A percentile compares a stretch with the other conserved stretches of the same genome.
phyloP scores from a whole-genome alignment of 164 flowering plant species.

The Berberis thunbergii region DNA sequence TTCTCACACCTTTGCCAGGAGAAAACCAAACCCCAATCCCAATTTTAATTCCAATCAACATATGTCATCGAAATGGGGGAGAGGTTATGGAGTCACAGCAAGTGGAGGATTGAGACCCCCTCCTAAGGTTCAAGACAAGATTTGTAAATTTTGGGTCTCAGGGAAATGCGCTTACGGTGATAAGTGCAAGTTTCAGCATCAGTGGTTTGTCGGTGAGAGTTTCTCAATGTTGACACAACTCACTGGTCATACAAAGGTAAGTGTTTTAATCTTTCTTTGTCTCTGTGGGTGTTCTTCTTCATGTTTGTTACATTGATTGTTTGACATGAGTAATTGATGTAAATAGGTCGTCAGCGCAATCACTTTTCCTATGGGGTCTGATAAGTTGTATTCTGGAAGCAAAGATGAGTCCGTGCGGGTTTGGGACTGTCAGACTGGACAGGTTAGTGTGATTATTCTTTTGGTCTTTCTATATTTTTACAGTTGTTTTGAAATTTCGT shows the following conservation, averaged over 20 bases:
- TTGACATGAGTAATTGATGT: constrained; percentile 4
- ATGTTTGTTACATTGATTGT: not conserved
- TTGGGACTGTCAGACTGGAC: constrained; percentile 91
- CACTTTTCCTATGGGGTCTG: constrained; percentile 68
- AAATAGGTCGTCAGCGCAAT: constrained; percentile 66
- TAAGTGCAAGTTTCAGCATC: constrained; percentile 58
- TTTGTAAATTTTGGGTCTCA: constrained; percentile 61
- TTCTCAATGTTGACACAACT: constrained; percentile 61
- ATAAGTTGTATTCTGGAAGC: constrained; percentile 71
- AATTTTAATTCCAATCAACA: constrained; percentile 6
- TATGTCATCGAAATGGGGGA: constrained; percentile 40
- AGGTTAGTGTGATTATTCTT: constrained; percentile 33
- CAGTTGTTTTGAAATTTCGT: not conserved
- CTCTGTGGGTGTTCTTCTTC: not conserved
- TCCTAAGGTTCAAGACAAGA: constrained; percentile 33
- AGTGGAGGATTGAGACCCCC: constrained; percentile 8
- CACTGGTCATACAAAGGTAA: constrained; percentile 81
- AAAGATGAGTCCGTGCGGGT: constrained; percentile 61
- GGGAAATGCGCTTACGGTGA: constrained; percentile 73
- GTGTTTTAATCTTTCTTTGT: not conserved
- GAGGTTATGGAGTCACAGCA: constrained; percentile 19
- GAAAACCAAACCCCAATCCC: constrained; percentile 16
- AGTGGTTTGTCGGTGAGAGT: constrained; percentile 59
- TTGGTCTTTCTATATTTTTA: not conserved
- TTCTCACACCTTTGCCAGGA: constrained; percentile 14